Evolutionary conservation across 2,329 filamentous ascomycete genomes (phyloP).

Genomic region (Phyllosticta capitalensis): DNA sequence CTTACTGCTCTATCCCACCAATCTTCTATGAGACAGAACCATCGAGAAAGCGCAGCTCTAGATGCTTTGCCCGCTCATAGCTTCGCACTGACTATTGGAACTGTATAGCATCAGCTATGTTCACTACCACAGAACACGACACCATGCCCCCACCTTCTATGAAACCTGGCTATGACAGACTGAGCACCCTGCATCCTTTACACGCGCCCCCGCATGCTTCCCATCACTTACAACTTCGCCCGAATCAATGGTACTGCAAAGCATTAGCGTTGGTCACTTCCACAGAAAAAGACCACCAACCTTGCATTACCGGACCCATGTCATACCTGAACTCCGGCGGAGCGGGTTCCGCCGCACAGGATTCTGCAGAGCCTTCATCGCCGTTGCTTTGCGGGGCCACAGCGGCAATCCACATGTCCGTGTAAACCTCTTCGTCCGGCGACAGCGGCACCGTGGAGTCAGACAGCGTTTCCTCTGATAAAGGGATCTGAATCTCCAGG

Average conservation of each 20-base stretch:
- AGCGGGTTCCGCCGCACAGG: background rate
- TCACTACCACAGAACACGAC: too few relatives aligned
- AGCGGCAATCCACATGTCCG: background rate
- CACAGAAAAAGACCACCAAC: background rate
- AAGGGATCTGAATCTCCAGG: background rate
- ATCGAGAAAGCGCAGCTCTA: too few relatives aligned
- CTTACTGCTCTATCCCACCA: too few relatives aligned
- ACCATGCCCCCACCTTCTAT: too few relatives aligned
- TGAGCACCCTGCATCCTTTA: too few relatives aligned
- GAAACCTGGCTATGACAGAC: too few relatives aligned
- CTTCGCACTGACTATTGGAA: too few relatives aligned
- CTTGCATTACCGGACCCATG: background rate
- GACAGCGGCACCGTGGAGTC: background rate
- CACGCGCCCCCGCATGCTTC: background rate
- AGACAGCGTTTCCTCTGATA: background rate
- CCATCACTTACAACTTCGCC: background rate
- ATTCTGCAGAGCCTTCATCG: background rate
- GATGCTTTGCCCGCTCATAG: too few relatives aligned
- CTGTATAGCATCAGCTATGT: too few relatives aligned
- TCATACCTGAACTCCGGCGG: background rate
- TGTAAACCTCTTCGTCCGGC: background rate
- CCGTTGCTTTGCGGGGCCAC: background rate
- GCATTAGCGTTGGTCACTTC: background rate
- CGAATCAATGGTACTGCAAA: background rate
- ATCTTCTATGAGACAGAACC: too few relatives aligned